Evolutionary conservation across 2,329 filamentous ascomycete genomes (phyloP), one percentile per base, ranked within the genome.

Genomic region (Sclerotinia minor): DNA sequence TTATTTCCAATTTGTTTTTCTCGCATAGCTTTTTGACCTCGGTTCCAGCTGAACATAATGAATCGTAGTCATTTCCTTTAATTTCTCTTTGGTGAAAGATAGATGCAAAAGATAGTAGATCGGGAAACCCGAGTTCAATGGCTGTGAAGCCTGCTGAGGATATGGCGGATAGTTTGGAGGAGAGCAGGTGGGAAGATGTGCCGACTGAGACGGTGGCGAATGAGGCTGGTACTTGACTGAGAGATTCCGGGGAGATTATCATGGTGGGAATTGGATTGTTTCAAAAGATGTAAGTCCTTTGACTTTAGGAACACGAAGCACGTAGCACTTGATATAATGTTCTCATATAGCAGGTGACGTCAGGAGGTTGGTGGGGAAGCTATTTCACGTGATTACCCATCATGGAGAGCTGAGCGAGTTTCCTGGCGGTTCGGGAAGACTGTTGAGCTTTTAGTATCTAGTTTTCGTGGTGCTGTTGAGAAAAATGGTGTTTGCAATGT

Each of bases 81-180:
- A 90, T 80, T 5, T 85, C 77, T 21, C 82, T 78, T 44, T 82
- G 79, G 19, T 83, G 80, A 5, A 86, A 77, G 3, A 83, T 77
- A 5, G 80, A 80, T 5, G 86, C 89, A 72, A 90, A 91, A 7
- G 83, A 79, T 15, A 89, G 77, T 2, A 94, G 85, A 72, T 94
- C 90, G 0, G 89, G 88, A 79, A 93, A 91, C 0, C 87, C 87
- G 9, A 94, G 84, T 77, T 94, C 91, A 68, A 94, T 88, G 19
- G 83, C 89, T 15, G 82, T 79, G 76, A 92, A 92, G 2, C 87
- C 88, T 1, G 85, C 87, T 1, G 80, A 79, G n/a, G 86, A 81
- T 71, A 92, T 87, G 53, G 87, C 86, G 54, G 83, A 78, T 15
- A 90, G 81, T 71, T 88, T 89, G 54, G 85, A 79, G 50, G 84